Percentiles rank a stretch among this genome's conserved stretches.
Conservation (phyloP, 805 yeast genomes). For the Wickerhamiella slavikovae region DNA sequence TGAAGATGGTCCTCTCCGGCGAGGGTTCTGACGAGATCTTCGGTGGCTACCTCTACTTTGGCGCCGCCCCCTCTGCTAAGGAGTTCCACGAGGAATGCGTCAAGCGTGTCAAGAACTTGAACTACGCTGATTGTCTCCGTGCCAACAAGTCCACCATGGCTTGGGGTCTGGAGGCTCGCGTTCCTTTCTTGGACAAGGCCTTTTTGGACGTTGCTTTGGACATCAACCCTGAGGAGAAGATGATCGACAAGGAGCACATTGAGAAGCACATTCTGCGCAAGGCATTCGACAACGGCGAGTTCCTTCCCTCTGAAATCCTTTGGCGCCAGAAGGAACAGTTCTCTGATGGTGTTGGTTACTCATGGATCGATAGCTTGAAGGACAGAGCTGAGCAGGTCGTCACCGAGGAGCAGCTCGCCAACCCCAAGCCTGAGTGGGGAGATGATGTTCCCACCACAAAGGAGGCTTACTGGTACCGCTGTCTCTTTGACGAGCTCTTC, state of each 20-base stretch:
- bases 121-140: slow-evolving; percentile 89
- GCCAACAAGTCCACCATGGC: slow-evolving; percentile 99
- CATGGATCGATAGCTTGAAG: slow-evolving; percentile 96
- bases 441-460: slow-evolving; percentile 84
- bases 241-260: slow-evolving; percentile 57
- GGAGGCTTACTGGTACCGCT: slow-evolving; percentile 98
- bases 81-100: slow-evolving; percentile 96
- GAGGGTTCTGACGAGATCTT: slow-evolving; percentile 98
- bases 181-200: slow-evolving; percentile 90
- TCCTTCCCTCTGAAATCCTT: slow-evolving; percentile 86
- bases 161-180: slow-evolving; percentile 99
- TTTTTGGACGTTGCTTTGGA: slow-evolving; percentile 85
- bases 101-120: slow-evolving; percentile 90
- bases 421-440: slow-evolving; percentile 95
- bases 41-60: slow-evolving; percentile 96
- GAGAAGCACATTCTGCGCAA: slow-evolving; percentile 94
- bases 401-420: slow-evolving; percentile 74
- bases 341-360: slow-evolving; percentile 98
- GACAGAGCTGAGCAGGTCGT: slow-evolving; percentile 79
- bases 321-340: slow-evolving; percentile 99
- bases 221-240: slow-evolving; percentile 82
- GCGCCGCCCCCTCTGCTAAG: slow-evolving; percentile 78
- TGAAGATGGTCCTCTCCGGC: slow-evolving; percentile 96
- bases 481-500: slow-evolving; percentile 86
- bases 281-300: slow-evolving; percentile 88